Conservation (phyloP, 2,329 filamentous ascomycete genomes). For the Colletotrichum sp. region DNA sequence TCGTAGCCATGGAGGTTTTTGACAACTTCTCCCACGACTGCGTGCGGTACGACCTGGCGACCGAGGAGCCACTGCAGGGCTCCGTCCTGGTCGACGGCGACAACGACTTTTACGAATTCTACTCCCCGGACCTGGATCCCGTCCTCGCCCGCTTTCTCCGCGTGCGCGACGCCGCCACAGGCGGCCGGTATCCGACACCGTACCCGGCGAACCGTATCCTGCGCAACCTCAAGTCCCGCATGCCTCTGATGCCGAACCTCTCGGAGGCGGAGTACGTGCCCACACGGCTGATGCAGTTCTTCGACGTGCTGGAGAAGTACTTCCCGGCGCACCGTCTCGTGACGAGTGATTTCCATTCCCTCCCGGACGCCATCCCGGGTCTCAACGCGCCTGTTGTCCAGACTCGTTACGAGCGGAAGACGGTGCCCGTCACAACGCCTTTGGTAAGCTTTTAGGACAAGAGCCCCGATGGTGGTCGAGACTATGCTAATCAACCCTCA, state of each 20-base stretch:
- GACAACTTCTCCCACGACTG: slow-evolving; percentile 98
- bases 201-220: slow-evolving; percentile 58
- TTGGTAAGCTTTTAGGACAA: slow-evolving; percentile 63
- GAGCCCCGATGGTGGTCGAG: neutral
- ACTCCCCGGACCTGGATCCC: slow-evolving; percentile 80
- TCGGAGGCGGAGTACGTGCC: slow-evolving; percentile 91
- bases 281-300: slow-evolving; percentile 95
- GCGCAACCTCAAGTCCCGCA: slow-evolving; percentile 63
- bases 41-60: slow-evolving; percentile 85
- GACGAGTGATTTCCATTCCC: slow-evolving; percentile 86
- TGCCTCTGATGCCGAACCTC: slow-evolving; percentile 78
- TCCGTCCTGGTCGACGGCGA: slow-evolving; percentile 83
- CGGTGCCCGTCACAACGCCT: slow-evolving; percentile 88
- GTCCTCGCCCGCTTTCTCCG: slow-evolving; percentile 82
- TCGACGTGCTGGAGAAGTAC: slow-evolving; percentile 84
- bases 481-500: slow-evolving; percentile 36
- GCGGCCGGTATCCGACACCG: slow-evolving; percentile 66
- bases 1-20: slow-evolving; percentile 96
- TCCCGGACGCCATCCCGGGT: slow-evolving; percentile 83
- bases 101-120: slow-evolving; percentile 96
- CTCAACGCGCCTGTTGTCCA: slow-evolving; percentile 96
- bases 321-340: slow-evolving; percentile 91
- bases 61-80: slow-evolving; percentile 84
- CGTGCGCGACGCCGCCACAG: slow-evolving; percentile 79
- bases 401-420: slow-evolving; percentile 85